These are phyloP conservation scores for Macrophomina phaseolina DNA, from an alignment of 2,329 filamentous ascomycete genomes.

Conservation along the genomic window DNA sequence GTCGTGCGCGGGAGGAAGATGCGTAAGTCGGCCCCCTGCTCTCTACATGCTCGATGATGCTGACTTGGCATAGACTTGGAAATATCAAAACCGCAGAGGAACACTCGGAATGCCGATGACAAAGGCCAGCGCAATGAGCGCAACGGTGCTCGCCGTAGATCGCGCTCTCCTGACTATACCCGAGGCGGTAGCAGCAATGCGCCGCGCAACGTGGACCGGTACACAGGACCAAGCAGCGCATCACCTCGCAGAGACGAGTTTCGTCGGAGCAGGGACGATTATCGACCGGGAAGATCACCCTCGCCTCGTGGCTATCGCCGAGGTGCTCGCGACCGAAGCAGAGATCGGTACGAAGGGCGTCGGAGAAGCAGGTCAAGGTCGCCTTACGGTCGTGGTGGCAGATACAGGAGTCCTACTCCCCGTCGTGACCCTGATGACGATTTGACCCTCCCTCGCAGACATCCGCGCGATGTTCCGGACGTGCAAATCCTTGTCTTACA, in stretches of 20 bases:
- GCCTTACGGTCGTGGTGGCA: conserved; percentile 67
- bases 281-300: conserved; percentile 54
- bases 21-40: conserved; percentile 66
- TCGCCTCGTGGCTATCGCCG: conserved; percentile 48
- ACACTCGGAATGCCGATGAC: conserved; percentile 63
- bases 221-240: conserved; percentile 39
- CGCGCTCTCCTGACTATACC: conserved; percentile 67
- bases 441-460: conserved; percentile 74
- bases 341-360: conserved; percentile 58
- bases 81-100: conserved; percentile 86
- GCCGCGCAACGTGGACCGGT: conserved; percentile 50
- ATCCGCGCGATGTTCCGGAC: conserved; percentile 79
- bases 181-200: conserved; percentile 51
- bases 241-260: conserved; percentile 50
- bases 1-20: conserved; percentile 90
- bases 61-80: conserved; percentile 72
- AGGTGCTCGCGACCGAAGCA: conserved; percentile 42
- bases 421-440: conserved; percentile 61
- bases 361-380: conserved; percentile 70
- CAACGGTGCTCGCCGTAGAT: conserved; percentile 56
- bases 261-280: conserved; percentile 69
- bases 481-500: conserved; percentile 86
- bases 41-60: conserved; percentile 28
- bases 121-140: conserved; percentile 43
- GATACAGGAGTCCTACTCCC: conserved; percentile 74